These are phyloP conservation scores for Brasenia schreberi DNA, from an alignment of 164 flowering plant genomes.

Conservation along the genomic window DNA sequence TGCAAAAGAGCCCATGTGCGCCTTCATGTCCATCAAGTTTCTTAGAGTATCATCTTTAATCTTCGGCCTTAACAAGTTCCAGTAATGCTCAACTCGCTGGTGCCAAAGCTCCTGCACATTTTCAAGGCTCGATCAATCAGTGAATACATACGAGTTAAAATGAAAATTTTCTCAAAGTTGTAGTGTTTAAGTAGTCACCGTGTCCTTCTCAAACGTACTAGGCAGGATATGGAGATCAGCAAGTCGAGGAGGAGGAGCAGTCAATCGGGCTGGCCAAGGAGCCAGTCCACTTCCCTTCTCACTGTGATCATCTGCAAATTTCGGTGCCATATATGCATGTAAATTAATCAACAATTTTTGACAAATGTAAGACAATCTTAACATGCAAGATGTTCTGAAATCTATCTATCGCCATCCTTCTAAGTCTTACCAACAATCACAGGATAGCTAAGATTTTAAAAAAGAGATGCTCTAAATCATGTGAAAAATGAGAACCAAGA, in stretches of 20 bases:
- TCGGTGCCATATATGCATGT: background rate
- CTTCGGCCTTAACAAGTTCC: constrained; percentile 51
- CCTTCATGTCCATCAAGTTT: constrained; percentile 92
- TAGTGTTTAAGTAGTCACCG: constrained; percentile 22
- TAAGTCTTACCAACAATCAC: background rate
- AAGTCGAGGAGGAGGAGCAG: constrained; percentile 76
- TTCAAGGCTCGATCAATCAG: background rate
- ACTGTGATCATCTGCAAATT: background rate
- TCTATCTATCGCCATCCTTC: background rate
- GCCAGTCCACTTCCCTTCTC: constrained; percentile 65
- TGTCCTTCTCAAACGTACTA: constrained; percentile 69
- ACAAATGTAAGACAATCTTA: no score
- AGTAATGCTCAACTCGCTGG: constrained; percentile 52
- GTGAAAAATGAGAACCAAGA: background rate
- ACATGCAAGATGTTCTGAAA: background rate
- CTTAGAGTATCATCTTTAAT: constrained; percentile 38
- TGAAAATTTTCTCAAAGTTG: no score
- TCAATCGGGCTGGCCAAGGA: constrained; percentile 82
- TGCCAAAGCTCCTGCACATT: constrained; percentile 61
- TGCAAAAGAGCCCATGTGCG: constrained; percentile 79
- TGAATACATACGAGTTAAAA: no score
- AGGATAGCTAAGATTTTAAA: no score
- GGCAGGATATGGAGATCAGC: constrained; percentile 65
- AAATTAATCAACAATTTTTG: no score
- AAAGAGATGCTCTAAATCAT: background rate